phyloP scores from a whole-genome alignment of 257 asterid species.

The Solanum chiquidenum region DNA sequence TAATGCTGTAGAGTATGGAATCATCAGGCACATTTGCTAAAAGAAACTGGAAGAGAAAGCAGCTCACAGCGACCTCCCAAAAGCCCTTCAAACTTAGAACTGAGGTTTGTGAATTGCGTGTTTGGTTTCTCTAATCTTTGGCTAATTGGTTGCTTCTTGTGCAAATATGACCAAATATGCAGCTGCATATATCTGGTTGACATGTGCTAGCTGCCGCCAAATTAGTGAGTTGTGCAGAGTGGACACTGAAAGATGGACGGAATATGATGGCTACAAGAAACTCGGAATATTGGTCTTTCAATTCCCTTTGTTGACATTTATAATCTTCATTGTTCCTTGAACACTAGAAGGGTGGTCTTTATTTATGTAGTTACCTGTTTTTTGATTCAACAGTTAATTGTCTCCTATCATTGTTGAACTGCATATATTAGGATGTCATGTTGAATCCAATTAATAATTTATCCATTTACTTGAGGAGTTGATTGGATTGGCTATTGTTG shows the following conservation, averaged over 20 bases:
- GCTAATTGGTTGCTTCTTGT: background rate
- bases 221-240: background rate
- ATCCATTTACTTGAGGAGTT: background rate
- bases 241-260: background rate
- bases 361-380: background rate
- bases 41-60: conserved; percentile 44
- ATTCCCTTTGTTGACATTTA: background rate
- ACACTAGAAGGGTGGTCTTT: background rate
- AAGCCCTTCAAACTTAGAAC: conserved; percentile 79
- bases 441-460: background rate
- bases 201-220: background rate
- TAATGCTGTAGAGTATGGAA: conserved; percentile 47
- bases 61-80: conserved; percentile 46
- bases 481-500: conserved; percentile 1
- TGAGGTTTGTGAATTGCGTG: conserved; percentile 33
- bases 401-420: background rate
- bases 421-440: background rate
- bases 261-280: background rate
- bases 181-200: background rate
- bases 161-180: background rate
- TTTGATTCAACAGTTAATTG: background rate
- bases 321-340: background rate
- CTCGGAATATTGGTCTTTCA: background rate
- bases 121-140: background rate
- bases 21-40: conserved; percentile 38